Conservation (phyloP, 2,329 filamentous ascomycete species). For the Microdochium trichocladiopsis region DNA sequence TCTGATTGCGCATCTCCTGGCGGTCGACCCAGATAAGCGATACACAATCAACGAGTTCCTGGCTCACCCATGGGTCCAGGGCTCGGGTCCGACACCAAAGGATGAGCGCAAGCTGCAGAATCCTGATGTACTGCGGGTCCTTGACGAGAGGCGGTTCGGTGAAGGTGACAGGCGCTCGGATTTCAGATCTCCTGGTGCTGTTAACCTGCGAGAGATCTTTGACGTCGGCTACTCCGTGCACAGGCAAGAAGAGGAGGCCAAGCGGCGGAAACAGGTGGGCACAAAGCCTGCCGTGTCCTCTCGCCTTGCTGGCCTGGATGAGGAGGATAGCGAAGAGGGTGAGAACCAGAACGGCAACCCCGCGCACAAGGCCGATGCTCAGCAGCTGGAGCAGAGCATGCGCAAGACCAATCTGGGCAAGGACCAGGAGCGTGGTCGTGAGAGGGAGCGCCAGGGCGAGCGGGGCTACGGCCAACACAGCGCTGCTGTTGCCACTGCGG, state of each 20-base stretch:
- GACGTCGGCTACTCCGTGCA: constrained; percentile 98
- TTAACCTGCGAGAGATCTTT: constrained; percentile 95
- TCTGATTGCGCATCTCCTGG: constrained; percentile 85
- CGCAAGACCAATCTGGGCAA: constrained; percentile 66
- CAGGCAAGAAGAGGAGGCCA: constrained; percentile 90
- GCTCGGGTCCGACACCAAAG: constrained; percentile 48
- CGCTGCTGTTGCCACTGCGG: constrained; percentile 74
- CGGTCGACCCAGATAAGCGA: constrained; percentile 89
- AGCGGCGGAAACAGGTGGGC: constrained; percentile 78
- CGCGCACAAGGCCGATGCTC: constrained; percentile 36
- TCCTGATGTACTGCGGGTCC: constrained; percentile 42
- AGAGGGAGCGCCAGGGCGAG: constrained; percentile 41
- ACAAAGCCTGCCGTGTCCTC: constrained; percentile 59
- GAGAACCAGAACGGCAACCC: constrained; percentile 44
- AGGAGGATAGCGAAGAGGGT: constrained; percentile 57
- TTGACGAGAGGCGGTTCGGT: constrained; percentile 46
- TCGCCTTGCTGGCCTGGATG: constrained; percentile 57
- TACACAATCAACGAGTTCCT: constrained; percentile 93
- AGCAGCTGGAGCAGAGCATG: constrained; percentile 80
- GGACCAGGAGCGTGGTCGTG: constrained; percentile 44
- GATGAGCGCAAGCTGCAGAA: constrained; percentile 50
- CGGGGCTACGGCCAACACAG: constrained; percentile 87
- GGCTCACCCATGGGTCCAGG: constrained; percentile 86
- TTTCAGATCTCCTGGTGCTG: constrained; percentile 89
- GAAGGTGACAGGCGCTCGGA: constrained; percentile 68